Evolutionary conservation across 2,329 filamentous ascomycete genomes (phyloP).

Genomic region (Chalaropsis ovoidea): DNA sequence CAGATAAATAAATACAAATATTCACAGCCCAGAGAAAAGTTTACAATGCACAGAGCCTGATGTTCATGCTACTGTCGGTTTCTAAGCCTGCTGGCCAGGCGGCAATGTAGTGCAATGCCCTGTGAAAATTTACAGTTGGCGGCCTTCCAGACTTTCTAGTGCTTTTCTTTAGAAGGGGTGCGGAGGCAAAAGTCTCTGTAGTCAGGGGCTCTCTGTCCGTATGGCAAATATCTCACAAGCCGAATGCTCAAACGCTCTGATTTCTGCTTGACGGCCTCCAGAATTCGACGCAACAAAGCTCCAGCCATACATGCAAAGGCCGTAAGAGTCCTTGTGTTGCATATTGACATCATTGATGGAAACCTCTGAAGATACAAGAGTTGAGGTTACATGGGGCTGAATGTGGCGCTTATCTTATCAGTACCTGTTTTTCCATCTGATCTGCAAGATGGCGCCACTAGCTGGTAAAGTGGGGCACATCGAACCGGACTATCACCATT

Average conservation of each 20-base stretch:
- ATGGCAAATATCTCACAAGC: not conserved
- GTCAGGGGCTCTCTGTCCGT: not conserved
- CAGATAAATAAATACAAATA: not conserved
- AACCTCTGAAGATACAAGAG: not conserved
- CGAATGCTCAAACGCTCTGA: not conserved
- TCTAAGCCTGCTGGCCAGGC: not conserved
- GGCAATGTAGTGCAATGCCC: not conserved
- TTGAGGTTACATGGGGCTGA: not conserved
- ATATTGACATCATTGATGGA: slow-evolving; percentile 18
- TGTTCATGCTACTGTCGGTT: not conserved
- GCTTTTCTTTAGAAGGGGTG: not conserved
- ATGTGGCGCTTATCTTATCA: slow-evolving; percentile 24
- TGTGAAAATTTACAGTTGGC: slow-evolving; percentile 6
- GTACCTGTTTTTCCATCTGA: not conserved
- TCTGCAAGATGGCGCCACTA: not conserved
- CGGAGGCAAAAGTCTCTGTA: not conserved
- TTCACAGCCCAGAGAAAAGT: not conserved
- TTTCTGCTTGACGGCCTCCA: not conserved
- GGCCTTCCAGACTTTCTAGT: not conserved
- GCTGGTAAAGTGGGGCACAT: not conserved
- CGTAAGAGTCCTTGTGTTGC: not conserved
- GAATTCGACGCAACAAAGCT: no score
- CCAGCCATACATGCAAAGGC: not conserved
- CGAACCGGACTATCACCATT: not conserved
- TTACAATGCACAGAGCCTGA: not conserved